Evolutionary conservation across 2,329 filamentous ascomycete genomes (phyloP).

Genomic region (Talaromyces sp.): DNA sequence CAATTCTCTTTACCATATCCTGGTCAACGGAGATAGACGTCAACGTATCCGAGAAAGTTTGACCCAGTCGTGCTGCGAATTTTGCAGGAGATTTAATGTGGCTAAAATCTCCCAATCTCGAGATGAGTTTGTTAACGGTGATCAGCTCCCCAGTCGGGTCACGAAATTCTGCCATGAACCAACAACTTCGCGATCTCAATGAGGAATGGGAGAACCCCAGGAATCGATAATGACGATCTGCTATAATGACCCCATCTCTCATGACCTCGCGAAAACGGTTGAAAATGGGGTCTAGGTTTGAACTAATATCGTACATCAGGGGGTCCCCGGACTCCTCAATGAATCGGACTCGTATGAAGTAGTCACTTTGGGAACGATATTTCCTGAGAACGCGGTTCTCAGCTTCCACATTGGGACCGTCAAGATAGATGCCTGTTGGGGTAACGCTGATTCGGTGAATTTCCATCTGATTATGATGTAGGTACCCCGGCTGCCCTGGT

Average conservation of each 20-base stretch:
- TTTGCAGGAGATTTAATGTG: constrained; percentile 56
- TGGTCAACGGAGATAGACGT: constrained; percentile 56
- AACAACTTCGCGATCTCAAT: constrained; percentile 66
- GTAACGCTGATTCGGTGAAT: constrained; percentile 60
- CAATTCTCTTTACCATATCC: constrained; percentile 25
- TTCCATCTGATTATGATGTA: constrained; percentile 43
- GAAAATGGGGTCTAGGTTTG: constrained; percentile 26
- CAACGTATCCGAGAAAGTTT: constrained; percentile 73
- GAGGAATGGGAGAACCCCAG: constrained; percentile 80
- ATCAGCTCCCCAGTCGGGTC: constrained; percentile 28
- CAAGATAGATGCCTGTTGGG: constrained; percentile 56
- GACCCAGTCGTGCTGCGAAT: constrained; percentile 60
- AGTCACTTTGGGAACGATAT: constrained; percentile 28
- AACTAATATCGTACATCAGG: constrained; percentile 23
- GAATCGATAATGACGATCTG: constrained; percentile 63
- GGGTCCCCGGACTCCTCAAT: constrained; percentile 29
- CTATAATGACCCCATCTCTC: constrained; percentile 60
- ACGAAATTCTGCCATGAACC: constrained; percentile 57
- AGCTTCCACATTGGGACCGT: constrained; percentile 55
- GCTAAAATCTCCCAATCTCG: constrained; percentile 51
- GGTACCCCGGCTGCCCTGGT: constrained; percentile 14
- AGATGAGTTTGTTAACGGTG: constrained; percentile 44
- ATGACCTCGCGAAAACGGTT: constrained; percentile 62
- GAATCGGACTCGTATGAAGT: constrained; percentile 30
- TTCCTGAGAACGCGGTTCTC: constrained; percentile 32